phyloP scores from a whole-genome alignment of 2,329 filamentous ascomycete species.

The Tolypocladium cylindrosporum region DNA sequence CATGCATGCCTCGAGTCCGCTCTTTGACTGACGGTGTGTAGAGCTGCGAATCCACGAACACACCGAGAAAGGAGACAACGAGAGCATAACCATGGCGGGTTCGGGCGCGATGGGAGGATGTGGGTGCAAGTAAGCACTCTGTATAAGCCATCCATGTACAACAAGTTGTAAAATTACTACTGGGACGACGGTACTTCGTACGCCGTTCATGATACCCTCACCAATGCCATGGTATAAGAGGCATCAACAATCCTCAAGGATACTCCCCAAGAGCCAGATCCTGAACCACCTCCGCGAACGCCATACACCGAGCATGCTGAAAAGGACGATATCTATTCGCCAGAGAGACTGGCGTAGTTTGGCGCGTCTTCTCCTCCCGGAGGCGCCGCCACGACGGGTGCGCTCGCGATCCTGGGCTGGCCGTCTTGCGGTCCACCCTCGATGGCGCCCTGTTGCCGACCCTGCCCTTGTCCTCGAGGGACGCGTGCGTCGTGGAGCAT shows the following conservation, averaged over 20 bases:
- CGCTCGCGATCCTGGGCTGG: constrained; percentile 6
- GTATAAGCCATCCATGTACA: constrained; percentile 5
- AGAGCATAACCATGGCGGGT: constrained; percentile 64
- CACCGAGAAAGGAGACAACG: constrained; percentile 88
- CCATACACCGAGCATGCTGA: constrained; percentile 16
- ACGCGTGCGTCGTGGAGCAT: constrained; percentile 64
- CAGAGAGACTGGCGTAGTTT: constrained; percentile 76
- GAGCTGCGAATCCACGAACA: constrained; percentile 82
- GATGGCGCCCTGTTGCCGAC: constrained; percentile 15
- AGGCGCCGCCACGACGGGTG: constrained; percentile 55
- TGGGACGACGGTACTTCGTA: constrained; percentile 4
- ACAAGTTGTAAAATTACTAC: constrained; percentile 8
- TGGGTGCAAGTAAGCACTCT: constrained; percentile 14
- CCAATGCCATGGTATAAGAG: neutral
- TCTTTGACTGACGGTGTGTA: constrained; percentile 23
- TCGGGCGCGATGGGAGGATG: constrained; percentile 20
- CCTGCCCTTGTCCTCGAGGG: constrained; percentile 18
- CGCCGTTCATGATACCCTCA: constrained; percentile 11
- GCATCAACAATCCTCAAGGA: neutral
- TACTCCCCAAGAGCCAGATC: neutral
- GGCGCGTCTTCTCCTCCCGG: constrained; percentile 65
- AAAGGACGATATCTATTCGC: constrained; percentile 46
- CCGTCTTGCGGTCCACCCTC: constrained; percentile 28
- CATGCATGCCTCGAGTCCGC: neutral
- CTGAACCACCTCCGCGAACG: constrained; percentile 11